Conservation (phyloP, 106 monocot species). For the Chionographis japonica region DNA sequence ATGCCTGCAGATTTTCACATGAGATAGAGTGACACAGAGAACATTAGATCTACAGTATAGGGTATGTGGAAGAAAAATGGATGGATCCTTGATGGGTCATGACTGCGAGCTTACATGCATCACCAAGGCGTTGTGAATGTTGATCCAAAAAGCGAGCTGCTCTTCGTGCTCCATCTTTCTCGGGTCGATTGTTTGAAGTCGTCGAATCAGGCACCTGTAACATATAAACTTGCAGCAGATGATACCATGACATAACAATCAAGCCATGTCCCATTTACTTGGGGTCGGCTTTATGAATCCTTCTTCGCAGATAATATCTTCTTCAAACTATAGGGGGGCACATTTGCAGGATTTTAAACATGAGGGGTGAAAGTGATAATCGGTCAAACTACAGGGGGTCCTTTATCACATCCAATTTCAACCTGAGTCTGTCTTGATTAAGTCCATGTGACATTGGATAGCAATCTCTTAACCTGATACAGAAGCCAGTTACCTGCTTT, state of each 20-base stretch:
- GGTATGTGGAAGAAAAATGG: background rate
- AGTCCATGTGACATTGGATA: too few species aligned
- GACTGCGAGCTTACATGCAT: constrained; percentile 71
- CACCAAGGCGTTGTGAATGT: constrained; percentile 86
- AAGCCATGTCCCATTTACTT: too few species aligned
- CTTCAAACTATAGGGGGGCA: background rate
- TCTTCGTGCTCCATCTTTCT: constrained; percentile 51
- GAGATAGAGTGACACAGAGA: background rate
- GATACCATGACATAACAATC: too few species aligned
- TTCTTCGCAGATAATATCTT: too few species aligned
- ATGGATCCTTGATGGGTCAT: background rate
- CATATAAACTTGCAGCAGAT: background rate
- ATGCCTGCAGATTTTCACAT: constrained; percentile 45
- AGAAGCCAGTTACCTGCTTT: too few species aligned
- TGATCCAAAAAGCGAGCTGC: constrained; percentile 88
- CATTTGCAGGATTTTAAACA: background rate
- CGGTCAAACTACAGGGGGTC: background rate
- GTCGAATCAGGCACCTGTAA: constrained; percentile 49
- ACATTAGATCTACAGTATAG: background rate
- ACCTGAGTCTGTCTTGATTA: too few species aligned
- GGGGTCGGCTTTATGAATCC: too few species aligned
- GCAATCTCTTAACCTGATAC: too few species aligned
- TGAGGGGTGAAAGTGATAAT: background rate
- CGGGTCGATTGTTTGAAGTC: constrained; percentile 61
- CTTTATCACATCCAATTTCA: too few species aligned